Evolutionary conservation across 116 monocot genomes (phyloP), one percentile per base, ranked within the genome.

Genomic region (Cymodocea nodosa): DNA sequence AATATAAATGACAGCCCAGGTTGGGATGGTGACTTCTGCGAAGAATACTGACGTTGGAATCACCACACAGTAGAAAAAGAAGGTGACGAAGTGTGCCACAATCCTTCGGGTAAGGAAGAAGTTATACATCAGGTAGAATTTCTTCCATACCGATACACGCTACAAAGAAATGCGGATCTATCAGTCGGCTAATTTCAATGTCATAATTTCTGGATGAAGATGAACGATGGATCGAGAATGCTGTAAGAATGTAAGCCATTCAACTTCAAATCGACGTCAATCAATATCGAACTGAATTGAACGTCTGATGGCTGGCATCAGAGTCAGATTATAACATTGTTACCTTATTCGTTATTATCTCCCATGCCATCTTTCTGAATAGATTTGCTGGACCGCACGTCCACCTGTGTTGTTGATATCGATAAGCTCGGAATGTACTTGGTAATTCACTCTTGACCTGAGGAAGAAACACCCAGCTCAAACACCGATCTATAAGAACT

Each of bases 401-500:
- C 89, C 89, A 89, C 7, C 89, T 71, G 55, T 85, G 85, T 62
- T 89, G 89, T 39, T 89, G 89, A 72, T 63, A 70, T 3, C 85
- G 80, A 68, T 85, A 89, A 2, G 85, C 85, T 51, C 85, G 85
- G 37, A 78, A 80, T 25, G 85, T 83, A 62, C 89, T 89, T 25
- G 89, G 85, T 3, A 89, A 56, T 67, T 89, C 89, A 35, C 83
- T 89, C 67, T 83, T 85, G 10, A 85, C 89, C 85, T 85, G 13
- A n/a, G 15, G 14, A 10, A 4, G 14, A 10, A 4, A n/a, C n/a
- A 23, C 13, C 20, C 9, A 23, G 20, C 8, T 19, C 64, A 18
- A n/a, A 6, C 1, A 61, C 9, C 36, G 9, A 13, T 12, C 8
- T 1, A 8, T 12, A 57, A 57, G 57, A 23, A 0, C 9, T 13